Evolutionary conservation across 1,139 yeast species (phyloP), one percentile per base, ranked within the genome.

Genomic region (Candida albicans): DNA sequence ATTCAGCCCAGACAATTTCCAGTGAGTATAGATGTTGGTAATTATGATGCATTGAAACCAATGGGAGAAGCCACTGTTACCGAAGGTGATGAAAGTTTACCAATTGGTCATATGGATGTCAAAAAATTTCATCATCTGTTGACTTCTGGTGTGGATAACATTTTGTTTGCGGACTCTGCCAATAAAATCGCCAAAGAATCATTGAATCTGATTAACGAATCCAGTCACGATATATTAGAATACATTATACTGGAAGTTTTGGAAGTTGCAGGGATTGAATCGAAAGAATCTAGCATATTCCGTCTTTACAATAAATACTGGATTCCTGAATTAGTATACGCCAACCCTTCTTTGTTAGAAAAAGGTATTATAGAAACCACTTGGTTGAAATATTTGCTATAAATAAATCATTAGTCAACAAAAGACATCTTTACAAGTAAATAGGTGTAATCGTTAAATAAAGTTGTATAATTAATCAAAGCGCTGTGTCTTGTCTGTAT

Each of bases 1-100:
- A 88, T 93, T 36, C 69, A 65, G 49, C 78, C 79, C 11, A 63
- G 79, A 42, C 77, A 70, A 48, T 68, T 65, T 53, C 73, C 69
- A 1, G 77, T 71, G 14, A 62, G 62, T 48, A 68, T 73, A 29
- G 79, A 73, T 39, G 64, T 65, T 4, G 79, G 71, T 2, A 73
- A 72, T 53, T 73, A 70, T 47, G 78, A 73, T 50, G 78, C 79
- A 2, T 61, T 73, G 46, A 66, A 62, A 48, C 65, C 59, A 40
- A 52, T 53, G 22, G 15, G 40, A 11, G 46, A 31, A 25, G 27
- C 12, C 13, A 8, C 31, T 11, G 40, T 30, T 25, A 39, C 42
- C 12, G 36, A 37, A 34, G 41, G 45, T 9, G 51, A 52, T 35
- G 52, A 54, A 27, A 53, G 54, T 26, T 54, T 67, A 26, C 65